Conservation (phyloP, 306 rosid species). For the Malus sieversii region DNA sequence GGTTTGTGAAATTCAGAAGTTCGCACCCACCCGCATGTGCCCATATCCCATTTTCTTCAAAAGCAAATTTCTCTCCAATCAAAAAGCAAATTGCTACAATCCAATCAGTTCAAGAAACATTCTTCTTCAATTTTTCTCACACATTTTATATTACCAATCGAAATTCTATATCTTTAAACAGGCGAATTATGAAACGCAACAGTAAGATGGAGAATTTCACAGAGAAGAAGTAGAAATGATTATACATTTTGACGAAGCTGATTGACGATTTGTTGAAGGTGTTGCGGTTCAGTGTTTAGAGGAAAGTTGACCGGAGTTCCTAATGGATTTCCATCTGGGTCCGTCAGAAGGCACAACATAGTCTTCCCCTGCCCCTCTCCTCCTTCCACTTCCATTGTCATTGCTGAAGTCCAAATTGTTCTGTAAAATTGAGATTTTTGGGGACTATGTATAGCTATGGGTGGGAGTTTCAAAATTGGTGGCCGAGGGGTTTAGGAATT, state of each 20-base stretch:
- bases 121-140: background rate
- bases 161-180: background rate
- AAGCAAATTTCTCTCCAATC: background rate
- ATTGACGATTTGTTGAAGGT: conserved; percentile 76
- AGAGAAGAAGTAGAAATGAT: background rate
- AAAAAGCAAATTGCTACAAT: background rate
- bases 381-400: background rate
- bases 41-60: background rate
- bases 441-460: too few species aligned
- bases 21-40: too few species aligned
- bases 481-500: too few species aligned
- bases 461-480: too few species aligned
- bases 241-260: conserved; percentile 58
- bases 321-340: conserved; percentile 63
- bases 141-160: background rate
- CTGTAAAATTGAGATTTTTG: too few species aligned
- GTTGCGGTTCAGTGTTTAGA: conserved; percentile 58
- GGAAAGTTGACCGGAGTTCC: conserved; percentile 63
- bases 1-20: too few species aligned
- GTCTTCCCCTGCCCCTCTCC: conserved; percentile 25
- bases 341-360: conserved; percentile 63
- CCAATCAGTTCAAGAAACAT: background rate
- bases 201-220: background rate
- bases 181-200: background rate
- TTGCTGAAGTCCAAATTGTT: background rate